phyloP scores from a whole-genome alignment of 2,329 filamentous ascomycete species.

The Alternaria conjuncta region DNA sequence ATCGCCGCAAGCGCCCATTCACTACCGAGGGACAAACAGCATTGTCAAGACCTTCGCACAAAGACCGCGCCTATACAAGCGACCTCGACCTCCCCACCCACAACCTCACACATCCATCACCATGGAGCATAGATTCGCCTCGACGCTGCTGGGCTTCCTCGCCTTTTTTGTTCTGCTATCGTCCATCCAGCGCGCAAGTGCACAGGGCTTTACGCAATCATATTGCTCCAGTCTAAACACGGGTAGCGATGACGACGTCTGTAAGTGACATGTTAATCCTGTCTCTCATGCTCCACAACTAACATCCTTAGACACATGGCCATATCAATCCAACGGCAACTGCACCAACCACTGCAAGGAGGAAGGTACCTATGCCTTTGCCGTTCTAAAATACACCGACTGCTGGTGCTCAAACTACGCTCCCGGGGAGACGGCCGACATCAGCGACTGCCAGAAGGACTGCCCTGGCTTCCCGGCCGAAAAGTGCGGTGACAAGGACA shows the following conservation, averaged over 20 bases:
- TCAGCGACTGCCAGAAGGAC: slow-evolving; percentile 58
- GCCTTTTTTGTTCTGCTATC: slow-evolving; percentile 25
- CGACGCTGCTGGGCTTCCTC: slow-evolving; percentile 22
- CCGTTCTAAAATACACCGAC: slow-evolving; percentile 67
- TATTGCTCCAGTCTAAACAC: slow-evolving; percentile 58
- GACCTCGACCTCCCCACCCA: slow-evolving; percentile 2
- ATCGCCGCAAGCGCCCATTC: slow-evolving; percentile 11
- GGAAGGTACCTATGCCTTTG: slow-evolving; percentile 64
- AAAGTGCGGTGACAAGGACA: slow-evolving; percentile 65
- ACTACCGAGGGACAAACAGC: slow-evolving; percentile 5
- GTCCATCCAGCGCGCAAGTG: slow-evolving; percentile 10
- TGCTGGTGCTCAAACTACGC: slow-evolving; percentile 80
- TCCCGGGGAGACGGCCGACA: slow-evolving; percentile 55
- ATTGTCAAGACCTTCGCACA: not conserved
- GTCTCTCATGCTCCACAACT: not conserved
- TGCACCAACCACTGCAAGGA: slow-evolving; percentile 67
- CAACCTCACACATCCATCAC: slow-evolving; percentile 6
- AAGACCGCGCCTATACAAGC: slow-evolving; percentile 1
- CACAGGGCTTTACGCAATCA: slow-evolving; percentile 10
- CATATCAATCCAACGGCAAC: slow-evolving; percentile 70
- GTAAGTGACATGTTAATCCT: slow-evolving; percentile 36
- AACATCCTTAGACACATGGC: slow-evolving; percentile 34
- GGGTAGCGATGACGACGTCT: slow-evolving; percentile 36
- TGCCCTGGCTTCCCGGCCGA: slow-evolving; percentile 76
- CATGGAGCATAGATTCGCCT: slow-evolving; percentile 22